Percentiles rank a stretch among this genome's conserved stretches.
phyloP scores from a whole-genome alignment of 2,329 filamentous ascomycete genomes.

The Leptographium flavum region DNA sequence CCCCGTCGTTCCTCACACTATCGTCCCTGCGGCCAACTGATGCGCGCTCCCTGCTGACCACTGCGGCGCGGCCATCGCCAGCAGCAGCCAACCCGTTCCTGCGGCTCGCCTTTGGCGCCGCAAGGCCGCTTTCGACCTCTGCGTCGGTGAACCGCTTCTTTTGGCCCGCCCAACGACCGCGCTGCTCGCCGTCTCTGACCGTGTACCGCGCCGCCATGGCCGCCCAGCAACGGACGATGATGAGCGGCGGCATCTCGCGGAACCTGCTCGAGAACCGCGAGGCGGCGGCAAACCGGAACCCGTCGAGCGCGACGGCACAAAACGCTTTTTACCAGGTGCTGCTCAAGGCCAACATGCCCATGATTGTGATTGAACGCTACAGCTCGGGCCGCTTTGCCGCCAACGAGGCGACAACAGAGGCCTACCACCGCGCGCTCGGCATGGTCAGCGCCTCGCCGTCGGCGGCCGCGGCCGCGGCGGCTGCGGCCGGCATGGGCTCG shows the following conservation, averaged over 20 bases:
- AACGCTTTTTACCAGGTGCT: constrained; percentile 90
- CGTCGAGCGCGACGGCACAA: constrained; percentile 72
- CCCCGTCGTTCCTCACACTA: constrained; percentile 16
- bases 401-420: constrained; percentile 61
- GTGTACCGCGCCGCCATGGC: constrained; percentile 1
- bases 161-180: constrained; percentile 1
- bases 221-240: constrained; percentile 8
- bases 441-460: constrained; percentile 19
- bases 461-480: background rate
- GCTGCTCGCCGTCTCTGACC: constrained; percentile 1
- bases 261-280: constrained; percentile 72
- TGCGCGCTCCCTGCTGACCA: constrained; percentile 9
- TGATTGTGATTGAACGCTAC: constrained; percentile 83
- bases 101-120: background rate
- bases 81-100: constrained; percentile 4
- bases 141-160: background rate
- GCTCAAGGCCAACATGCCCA: constrained; percentile 81
- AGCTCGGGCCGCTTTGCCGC: constrained; percentile 73
- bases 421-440: constrained; percentile 61
- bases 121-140: background rate
- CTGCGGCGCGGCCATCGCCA: constrained; percentile 1
- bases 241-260: constrained; percentile 34
- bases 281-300: constrained; percentile 85
- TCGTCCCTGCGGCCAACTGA: constrained; percentile 10
- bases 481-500: background rate